These are phyloP conservation scores for Epichloe coenophiala DNA, from an alignment of 2,329 filamentous ascomycete species.

Conservation along the genomic window DNA sequence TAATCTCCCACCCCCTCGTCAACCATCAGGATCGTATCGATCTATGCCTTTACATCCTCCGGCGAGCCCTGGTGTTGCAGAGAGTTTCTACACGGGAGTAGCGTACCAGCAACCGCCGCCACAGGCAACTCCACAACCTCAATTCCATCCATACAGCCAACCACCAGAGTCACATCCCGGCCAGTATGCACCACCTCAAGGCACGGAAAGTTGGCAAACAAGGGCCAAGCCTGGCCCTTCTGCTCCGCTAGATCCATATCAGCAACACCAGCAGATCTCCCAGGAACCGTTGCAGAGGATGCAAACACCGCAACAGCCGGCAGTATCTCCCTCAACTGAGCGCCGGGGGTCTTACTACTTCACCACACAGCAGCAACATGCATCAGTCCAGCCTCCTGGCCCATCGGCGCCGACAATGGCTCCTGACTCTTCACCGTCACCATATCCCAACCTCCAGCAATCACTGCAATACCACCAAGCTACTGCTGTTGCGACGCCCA, in stretches of 20 bases:
- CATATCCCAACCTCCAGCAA: conserved; percentile 40
- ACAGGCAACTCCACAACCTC: conserved; percentile 24
- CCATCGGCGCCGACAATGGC: conserved; percentile 25
- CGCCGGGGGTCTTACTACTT: conserved; percentile 47
- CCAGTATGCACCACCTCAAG: conserved; percentile 33
- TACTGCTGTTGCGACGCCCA: conserved; percentile 25
- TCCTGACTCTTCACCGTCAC: conserved; percentile 31
- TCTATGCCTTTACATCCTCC: conserved; percentile 45
- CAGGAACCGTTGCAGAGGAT: conserved; percentile 15
- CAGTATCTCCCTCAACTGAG: conserved; percentile 26
- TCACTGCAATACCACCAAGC: conserved; percentile 30
- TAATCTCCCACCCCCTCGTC: conserved; percentile 37
- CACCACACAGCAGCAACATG: conserved; percentile 21
- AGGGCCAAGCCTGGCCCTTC: conserved; percentile 25
- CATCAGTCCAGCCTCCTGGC: conserved; percentile 16
- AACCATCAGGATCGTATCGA: conserved; percentile 54
- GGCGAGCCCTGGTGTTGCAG: conserved; percentile 40
- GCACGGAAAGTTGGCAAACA: conserved; percentile 38
- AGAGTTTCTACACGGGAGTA: conserved; percentile 72
- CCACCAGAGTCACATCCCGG: conserved; percentile 24
- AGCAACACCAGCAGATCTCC: conserved; percentile 11
- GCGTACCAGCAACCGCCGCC: conserved; percentile 20
- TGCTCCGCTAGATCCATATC: conserved; percentile 19
- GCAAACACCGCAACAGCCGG: conserved; percentile 17
- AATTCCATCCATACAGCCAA: conserved; percentile 30